Conservation (phyloP, 441 rosid genomes). For the Populus hybrid region DNA sequence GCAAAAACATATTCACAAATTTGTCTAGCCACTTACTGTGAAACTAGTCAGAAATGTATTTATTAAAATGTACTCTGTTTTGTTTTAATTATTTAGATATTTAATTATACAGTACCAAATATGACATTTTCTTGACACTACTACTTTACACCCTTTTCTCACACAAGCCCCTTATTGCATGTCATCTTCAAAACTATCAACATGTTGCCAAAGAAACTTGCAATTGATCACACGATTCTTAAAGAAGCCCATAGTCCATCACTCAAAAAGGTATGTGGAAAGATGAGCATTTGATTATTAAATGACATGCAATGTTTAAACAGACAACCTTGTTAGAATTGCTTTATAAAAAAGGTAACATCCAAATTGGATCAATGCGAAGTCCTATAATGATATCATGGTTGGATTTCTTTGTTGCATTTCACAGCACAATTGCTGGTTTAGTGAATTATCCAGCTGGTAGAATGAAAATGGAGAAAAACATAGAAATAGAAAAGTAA, state of each 20-base stretch:
- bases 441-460: background rate
- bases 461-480: background rate
- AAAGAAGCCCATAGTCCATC: background rate
- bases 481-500: background rate
- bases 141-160: background rate
- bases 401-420: background rate
- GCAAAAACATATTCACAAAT: background rate
- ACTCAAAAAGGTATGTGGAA: background rate
- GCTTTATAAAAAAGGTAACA: background rate
- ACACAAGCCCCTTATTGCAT: background rate
- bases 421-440: background rate
- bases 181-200: background rate
- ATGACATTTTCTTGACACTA: background rate
- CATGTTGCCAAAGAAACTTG: background rate
- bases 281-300: background rate
- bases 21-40: background rate
- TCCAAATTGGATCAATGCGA: background rate
- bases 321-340: background rate
- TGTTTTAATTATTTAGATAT: background rate
- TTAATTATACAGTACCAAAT: background rate
- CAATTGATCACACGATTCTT: background rate
- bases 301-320: background rate
- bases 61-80: background rate
- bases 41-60: background rate
- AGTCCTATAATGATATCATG: background rate